Base-by-base conservation (phyloP, 257 asterid species). In the Petunia secreta region DNA sequence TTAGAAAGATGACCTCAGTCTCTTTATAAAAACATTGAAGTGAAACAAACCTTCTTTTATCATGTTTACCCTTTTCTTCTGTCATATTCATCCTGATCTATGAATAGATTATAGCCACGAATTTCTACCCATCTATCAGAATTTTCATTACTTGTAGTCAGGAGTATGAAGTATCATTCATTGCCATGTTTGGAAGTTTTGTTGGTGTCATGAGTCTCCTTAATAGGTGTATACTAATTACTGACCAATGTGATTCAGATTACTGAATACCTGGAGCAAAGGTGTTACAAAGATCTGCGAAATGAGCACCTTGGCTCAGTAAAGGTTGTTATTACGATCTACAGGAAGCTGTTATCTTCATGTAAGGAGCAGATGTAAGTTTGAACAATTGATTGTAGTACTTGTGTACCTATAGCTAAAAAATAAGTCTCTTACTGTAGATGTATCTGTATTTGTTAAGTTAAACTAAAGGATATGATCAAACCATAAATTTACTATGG, bases 301-400 rank as follows among this genome's bases (percentile, higher is more conserved):
- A 82, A 84, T 60, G 88, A 84, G 86, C 87, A 83, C 48, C 82
- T 86, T 79, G 88, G 87, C 78, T 88, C 88, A 14, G 87, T 86
- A n/a, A 88, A 86, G 82, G 82, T 84, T 58, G 88, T 88, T 77
- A 78, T 86, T 77, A 66, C 79, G 38, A 81, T 88, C 69, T 88
- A 88, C 80, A 81, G 85, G 88, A 88, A 84, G 65, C 83, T 86
- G 81, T 77, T 88, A 78, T 84, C 87, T 84, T 84, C 91, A 84
- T 88, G 91, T 84, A 88, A 88, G 89, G 91, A 84, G 81, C 91
- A 86, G 82, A 86, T 88, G 89, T 88, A 88, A 88, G 91, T 88
- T 86, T 78, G 63, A 55, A 39, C 62, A 36, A 44, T 68, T 81
- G 8, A 36, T 58, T 38, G 55, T 40, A 67, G 54, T 71, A 71